phyloP scores from a whole-genome alignment of 179 eudicot species.

The Nepenthes alata region DNA sequence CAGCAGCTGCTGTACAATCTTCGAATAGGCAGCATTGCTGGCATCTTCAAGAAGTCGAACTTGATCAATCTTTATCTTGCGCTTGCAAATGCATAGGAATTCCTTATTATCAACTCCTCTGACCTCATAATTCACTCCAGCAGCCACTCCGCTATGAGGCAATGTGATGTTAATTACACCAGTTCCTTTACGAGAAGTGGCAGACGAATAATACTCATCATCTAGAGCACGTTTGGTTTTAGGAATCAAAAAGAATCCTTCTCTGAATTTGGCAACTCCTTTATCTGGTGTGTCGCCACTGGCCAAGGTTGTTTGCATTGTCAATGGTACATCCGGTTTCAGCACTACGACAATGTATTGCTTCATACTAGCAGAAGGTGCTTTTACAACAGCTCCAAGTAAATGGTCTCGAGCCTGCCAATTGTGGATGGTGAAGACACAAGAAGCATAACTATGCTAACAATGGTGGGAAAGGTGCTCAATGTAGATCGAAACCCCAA shows the following conservation, averaged over 20 bases:
- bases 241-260: constrained; percentile 47
- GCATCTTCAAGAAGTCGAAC: constrained; percentile 76
- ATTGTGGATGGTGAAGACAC: constrained; percentile 12
- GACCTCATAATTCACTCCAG: constrained; percentile 73
- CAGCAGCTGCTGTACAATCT: constrained; percentile 64
- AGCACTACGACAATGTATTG: constrained; percentile 59
- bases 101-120: constrained; percentile 64
- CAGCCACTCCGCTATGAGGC: constrained; percentile 73
- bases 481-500: no score
- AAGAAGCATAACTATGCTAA: constrained; percentile 2
- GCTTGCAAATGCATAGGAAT: constrained; percentile 54
- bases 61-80: constrained; percentile 70
- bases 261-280: constrained; percentile 34
- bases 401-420: constrained; percentile 77
- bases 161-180: constrained; percentile 55
- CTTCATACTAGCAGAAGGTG: constrained; percentile 44
- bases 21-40: constrained; percentile 66
- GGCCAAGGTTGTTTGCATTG: constrained; percentile 26
- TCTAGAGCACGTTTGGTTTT: constrained; percentile 65
- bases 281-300: constrained; percentile 24
- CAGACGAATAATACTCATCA: constrained; percentile 69
- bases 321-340: constrained; percentile 60
- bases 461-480: neutral
- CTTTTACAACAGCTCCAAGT: constrained; percentile 73
- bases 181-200: constrained; percentile 60